Evolutionary conservation across 805 yeast genomes (phyloP), one percentile per base, ranked within the genome.

Genomic region (Wickerhamomyces chaumierensis): DNA sequence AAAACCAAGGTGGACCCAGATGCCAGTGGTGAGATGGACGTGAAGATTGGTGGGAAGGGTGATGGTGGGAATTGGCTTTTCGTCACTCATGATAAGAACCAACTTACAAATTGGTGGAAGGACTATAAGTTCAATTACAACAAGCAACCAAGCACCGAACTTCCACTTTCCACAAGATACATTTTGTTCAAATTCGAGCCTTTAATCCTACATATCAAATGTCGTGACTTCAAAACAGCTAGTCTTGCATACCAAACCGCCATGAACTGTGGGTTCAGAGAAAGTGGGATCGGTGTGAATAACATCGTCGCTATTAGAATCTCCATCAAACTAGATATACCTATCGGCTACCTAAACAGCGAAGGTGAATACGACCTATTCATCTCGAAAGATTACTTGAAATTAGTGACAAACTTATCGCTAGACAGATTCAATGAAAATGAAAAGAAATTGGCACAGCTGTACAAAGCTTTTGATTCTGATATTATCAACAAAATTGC

Each of bases 51-150:
- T 2, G 85, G 94, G 4, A 86, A 86, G 52, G 95, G 95, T 9
- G 74, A 77, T 37, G 95, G 95, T 1, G 95, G 95, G 0, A 68
- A 67, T 40, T 86, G 95, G 95, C 52, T 84, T 12, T 85, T 73
- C 61, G 85, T 86, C 2, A 73, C 86, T 0, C 95, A 86, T 52
- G 76, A 79, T 34, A 62, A 66, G 3, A 44, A 48, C 2, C 61
- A 71, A 17, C 61, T 81, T 7, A 47, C 52, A 1, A 54, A 62
- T 14, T 78, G 85, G 85, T 56, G 67, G 15, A 32, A 39, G 46
- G 55, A 63, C 39, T 44, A 56, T 40, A 32, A 25, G 11, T 44
- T 47, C 39, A 37, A 42, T 2, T 52, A 50, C 34, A 49, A 42
- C 25, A 34, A 37, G 3, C 35, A 33, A 4, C 38, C 39, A 9